Conservation (phyloP, 768 basidiomycete species). For the Lepiota venenata region DNA sequence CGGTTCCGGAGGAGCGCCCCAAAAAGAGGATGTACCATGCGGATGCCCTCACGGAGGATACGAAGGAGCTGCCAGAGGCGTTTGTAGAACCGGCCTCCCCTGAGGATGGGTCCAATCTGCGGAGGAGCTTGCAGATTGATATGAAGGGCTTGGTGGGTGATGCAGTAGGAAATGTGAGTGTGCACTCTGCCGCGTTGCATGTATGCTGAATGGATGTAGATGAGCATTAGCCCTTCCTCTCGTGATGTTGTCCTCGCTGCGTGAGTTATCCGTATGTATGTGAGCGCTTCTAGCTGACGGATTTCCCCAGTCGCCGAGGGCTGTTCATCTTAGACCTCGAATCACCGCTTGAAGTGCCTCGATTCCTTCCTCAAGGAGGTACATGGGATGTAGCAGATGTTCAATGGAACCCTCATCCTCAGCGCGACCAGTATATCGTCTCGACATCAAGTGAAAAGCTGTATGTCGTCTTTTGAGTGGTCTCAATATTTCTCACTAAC, state of each 20-base stretch:
- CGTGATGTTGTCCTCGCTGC: slow-evolving; percentile 90
- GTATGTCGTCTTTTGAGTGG: slow-evolving; percentile 36
- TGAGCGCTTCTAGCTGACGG: not conserved
- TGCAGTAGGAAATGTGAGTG: slow-evolving; percentile 77
- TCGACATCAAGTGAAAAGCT: slow-evolving; percentile 89
- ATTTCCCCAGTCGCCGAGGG: slow-evolving; percentile 62
- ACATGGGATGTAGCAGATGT: slow-evolving; percentile 96
- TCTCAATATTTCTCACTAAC: not conserved
- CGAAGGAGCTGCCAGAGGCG: slow-evolving; percentile 4
- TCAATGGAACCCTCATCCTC: slow-evolving; percentile 86
- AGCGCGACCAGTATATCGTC: slow-evolving; percentile 75
- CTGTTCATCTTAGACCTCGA: slow-evolving; percentile 95
- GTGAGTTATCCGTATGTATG: slow-evolving; percentile 37
- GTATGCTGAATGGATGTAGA: slow-evolving; percentile 39
- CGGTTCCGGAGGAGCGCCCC: slow-evolving; percentile 2
- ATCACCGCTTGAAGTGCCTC: slow-evolving; percentile 79
- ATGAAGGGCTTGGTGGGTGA: slow-evolving; percentile 80
- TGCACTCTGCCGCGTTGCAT: not conserved
- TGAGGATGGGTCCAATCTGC: slow-evolving; percentile 61
- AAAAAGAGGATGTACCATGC: slow-evolving; percentile 8
- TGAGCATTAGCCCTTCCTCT: slow-evolving; percentile 88
- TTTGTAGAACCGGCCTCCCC: slow-evolving; percentile 26
- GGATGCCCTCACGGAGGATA: slow-evolving; percentile 3
- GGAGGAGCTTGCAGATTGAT: slow-evolving; percentile 64
- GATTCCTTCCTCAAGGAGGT: slow-evolving; percentile 94